Base-by-base conservation (phyloP, 2,329 filamentous ascomycete species). In the Harringtonia lauricola region DNA sequence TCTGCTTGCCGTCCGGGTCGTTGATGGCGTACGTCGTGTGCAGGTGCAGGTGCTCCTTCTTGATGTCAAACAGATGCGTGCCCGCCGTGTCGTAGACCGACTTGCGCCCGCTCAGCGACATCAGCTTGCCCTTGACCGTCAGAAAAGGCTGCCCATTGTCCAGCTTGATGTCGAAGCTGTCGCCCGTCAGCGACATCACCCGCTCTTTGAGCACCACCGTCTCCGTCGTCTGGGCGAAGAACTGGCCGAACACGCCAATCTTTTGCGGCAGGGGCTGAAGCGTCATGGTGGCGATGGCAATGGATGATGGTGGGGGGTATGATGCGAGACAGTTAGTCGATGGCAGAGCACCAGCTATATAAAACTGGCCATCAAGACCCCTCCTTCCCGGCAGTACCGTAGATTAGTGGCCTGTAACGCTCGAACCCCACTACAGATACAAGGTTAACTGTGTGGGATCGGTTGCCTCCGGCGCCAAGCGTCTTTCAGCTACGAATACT, bases 111-210 rank as follows among this genome's bases (percentile, higher is more conserved):
- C 68, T 71, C 3, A 79, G 54, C 12, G 70, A 67, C 50, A 76
- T 52, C 47, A 68, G 54, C 44, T 72, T 71, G 51, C 76, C 77
- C 49, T 77, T 61, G 36, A 81, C 71, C 49, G 69, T 68, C 49
- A 81, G 59, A 28, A 81, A 52, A 0, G 72, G 66, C 19, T 66
- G 61, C 19, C 76, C 76, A 46, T 67, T 70, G 36, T 67, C 60
- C 6, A 72, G 68, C 43, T 68, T 71, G 58, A 84, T 72, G 49
- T 74, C 72, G 60, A 83, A 84, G 57, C 69, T 75, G 61, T 83
- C 78, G 45, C 77, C 76, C 1, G 70, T 70, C 9, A 81, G 60
- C 3, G 78, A 81, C 46, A 79, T 57, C 17, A 81, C 64, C 52
- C 76, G 78, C 54, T 83, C 78, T 52, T 71, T 74, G 39, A 84